A percentile compares a stretch with the other conserved stretches of the same genome.
These are phyloP conservation scores for Litsea cubeba DNA, from an alignment of 164 flowering plant species.

Conservation along the genomic window DNA sequence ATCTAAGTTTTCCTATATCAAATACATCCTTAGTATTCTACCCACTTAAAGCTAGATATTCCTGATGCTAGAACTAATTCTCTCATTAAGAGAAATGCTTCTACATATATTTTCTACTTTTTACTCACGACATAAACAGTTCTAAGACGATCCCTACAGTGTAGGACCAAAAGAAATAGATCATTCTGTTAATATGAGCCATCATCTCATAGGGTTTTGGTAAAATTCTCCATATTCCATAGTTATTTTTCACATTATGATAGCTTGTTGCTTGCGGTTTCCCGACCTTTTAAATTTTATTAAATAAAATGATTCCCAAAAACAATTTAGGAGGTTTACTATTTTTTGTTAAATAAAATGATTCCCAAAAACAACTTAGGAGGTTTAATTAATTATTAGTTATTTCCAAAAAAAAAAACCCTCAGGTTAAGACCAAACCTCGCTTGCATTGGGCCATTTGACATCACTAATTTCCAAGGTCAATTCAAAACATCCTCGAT, in stretches of 20 bases:
- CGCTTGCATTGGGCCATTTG: slow-evolving; percentile 87
- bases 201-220: background rate
- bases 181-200: background rate
- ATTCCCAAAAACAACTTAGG: too few relatives aligned
- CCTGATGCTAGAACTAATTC: background rate
- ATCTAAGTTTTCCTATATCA: too few relatives aligned
- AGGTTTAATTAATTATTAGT: background rate
- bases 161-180: background rate
- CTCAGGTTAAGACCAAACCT: slow-evolving; percentile 42
- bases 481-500: slow-evolving; percentile 87
- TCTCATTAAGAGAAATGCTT: too few relatives aligned
- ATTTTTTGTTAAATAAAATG: too few relatives aligned
- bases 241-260: too few relatives aligned
- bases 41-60: background rate
- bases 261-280: too few relatives aligned
- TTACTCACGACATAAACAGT: too few relatives aligned
- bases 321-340: too few relatives aligned
- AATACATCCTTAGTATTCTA: background rate
- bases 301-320: background rate
- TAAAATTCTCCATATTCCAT: background rate
- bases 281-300: too few relatives aligned
- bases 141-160: background rate
- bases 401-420: background rate
- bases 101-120: too few relatives aligned
- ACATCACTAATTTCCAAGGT: slow-evolving; percentile 87